phyloP scores from a whole-genome alignment of 495 filamentous ascomycete genomes.

The Alectoria sarmentosa region DNA sequence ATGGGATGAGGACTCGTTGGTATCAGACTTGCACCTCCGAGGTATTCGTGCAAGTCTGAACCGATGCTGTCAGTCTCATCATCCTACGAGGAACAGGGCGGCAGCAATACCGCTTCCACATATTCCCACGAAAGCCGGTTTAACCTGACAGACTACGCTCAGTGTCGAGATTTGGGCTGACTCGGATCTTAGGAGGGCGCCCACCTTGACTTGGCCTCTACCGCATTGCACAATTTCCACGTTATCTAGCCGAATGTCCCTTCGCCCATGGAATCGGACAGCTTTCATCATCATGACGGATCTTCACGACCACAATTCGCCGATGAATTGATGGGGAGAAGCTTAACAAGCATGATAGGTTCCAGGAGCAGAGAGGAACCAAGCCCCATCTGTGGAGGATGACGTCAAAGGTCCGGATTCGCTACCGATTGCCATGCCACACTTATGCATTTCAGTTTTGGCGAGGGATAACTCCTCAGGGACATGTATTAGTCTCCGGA shows the following conservation, averaged over 20 bases:
- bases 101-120: conserved; percentile 44
- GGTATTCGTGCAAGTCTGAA: conserved; percentile 55
- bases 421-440: background rate
- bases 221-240: conserved; percentile 37
- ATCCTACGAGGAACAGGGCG: background rate
- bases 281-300: conserved; percentile 35
- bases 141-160: conserved; percentile 31
- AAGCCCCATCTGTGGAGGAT: background rate
- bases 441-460: background rate
- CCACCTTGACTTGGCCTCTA: conserved; percentile 37
- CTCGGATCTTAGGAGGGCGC: background rate
- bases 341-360: background rate
- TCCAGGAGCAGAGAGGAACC: background rate
- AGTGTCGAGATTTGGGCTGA: background rate
- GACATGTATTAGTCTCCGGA: background rate
- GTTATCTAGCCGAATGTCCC: conserved; percentile 39
- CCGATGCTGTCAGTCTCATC: conserved; percentile 1
- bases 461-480: background rate
- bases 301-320: background rate
- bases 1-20: conserved; percentile 48
- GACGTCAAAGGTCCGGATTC: background rate
- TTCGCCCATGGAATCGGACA: conserved; percentile 37
- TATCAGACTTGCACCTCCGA: conserved; percentile 44
- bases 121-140: conserved; percentile 51
- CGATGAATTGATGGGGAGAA: background rate